Base-by-base conservation (phyloP, 345 rosid genomes). In the Salix brachista region DNA sequence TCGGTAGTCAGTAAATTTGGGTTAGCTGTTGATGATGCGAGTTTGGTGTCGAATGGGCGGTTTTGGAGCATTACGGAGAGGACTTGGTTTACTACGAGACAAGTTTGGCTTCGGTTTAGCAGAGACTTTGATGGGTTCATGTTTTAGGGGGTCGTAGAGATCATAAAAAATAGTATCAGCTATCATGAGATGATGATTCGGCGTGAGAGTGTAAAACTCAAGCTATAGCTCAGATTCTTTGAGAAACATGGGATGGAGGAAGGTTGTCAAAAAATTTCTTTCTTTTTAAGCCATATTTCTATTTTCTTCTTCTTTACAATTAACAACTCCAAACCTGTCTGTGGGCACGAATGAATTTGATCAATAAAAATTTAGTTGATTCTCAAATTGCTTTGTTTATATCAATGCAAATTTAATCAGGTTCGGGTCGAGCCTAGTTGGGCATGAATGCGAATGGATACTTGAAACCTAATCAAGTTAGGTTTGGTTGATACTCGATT, bases 21-120 rank as follows among this genome's bases (percentile, higher is more conserved):
- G 48, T 37, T 13, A 74, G 82, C 54, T 1, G 88, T 76, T 72
- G 91, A 75, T 30, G 89, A 74, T 28, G 89, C 91, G 67, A 88
- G 92, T 0, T 46, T 72, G 50, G 86, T 70, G 79, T 92, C 94
- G 67, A 94, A 89, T 32, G 91, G 88, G 8, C 91, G 87, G 81
- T 86, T 73, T 75, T 90, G 92, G 8, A 92, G 75, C 83, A 94
- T 87, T 32, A 81, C 17, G 10, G 80, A 67, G 7, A 77, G 30
- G 2, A 81, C 77, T 73, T 81, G 80, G 54, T 65, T 41, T 4
- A 72, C 42, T n/a, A 76, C 46, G 3, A 25, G 30, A n/a, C 50
- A 11, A 39, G 61, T 14, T 42, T 2, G 58, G 67, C 19, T 64
- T 64, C 37, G 48, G 74, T 25, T 65, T 52, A 41, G 17, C 18